Conservation (phyloP, 805 yeast genomes). For the Tanozyma kutaoensis region DNA sequence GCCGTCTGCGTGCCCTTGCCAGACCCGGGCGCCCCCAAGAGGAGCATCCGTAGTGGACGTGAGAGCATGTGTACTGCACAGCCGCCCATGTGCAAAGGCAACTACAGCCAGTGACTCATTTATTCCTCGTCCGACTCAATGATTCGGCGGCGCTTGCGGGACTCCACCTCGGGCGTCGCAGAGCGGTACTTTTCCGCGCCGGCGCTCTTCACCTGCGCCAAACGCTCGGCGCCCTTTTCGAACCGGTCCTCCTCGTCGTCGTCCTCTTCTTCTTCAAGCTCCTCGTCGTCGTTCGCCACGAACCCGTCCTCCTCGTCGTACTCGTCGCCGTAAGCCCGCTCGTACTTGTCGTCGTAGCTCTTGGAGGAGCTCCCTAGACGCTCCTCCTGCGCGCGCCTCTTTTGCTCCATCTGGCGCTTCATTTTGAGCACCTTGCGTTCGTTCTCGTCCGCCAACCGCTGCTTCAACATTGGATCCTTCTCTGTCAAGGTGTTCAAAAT, state of each 20-base stretch:
- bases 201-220: slow-evolving; percentile 38
- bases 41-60: slow-evolving; percentile 56
- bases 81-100: too few relatives aligned
- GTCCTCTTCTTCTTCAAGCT: slow-evolving; percentile 28
- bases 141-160: slow-evolving; percentile 33
- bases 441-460: slow-evolving; percentile 52
- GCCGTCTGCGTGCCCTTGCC: slow-evolving; percentile 89
- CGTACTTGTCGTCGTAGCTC: slow-evolving; percentile 25
- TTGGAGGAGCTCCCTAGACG: slow-evolving; percentile 32
- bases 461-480: slow-evolving; percentile 59
- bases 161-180: slow-evolving; percentile 12
- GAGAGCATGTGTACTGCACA: too few relatives aligned
- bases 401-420: slow-evolving; percentile 54
- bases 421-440: slow-evolving; percentile 43
- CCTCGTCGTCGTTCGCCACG: slow-evolving; percentile 31
- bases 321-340: slow-evolving; percentile 16
- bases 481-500: slow-evolving; percentile 41
- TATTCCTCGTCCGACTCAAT: slow-evolving; percentile 40
- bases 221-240: slow-evolving; percentile 44
- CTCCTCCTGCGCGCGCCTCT: slow-evolving; percentile 46
- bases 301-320: slow-evolving; percentile 29
- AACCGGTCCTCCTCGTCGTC: slow-evolving; percentile 36
- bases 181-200: slow-evolving; percentile 38
- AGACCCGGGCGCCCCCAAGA: slow-evolving; percentile 91
- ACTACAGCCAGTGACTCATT: too few relatives aligned